Evolutionary conservation across 345 rosid genomes (phyloP), one percentile per base, ranked within the genome.

Genomic region (Nephelium lappaceum): DNA sequence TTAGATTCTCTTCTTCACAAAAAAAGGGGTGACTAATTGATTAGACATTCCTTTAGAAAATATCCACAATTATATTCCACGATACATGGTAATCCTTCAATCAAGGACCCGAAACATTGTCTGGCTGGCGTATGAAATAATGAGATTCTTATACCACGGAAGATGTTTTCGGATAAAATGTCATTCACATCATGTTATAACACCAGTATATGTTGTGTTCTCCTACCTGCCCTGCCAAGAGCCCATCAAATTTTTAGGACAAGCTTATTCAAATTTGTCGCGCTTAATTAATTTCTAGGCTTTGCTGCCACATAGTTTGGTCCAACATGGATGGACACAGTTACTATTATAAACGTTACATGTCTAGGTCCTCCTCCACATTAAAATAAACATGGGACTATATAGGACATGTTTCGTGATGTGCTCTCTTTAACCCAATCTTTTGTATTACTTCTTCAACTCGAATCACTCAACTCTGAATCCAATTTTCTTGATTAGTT

Each of bases 241-340:
- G 51, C 62, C 24, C 62, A n/a, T 57, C 25, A n/a, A 18, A 36
- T 66, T 38, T 66, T 31, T 2, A n/a, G 47, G 69, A 8, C n/a
- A 39, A 66, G 69, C 11, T n/a, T 27, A 15, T 65, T 38, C 18
- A 8, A 2, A 18, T 12, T 38, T 67, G 49, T 38, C 0, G 51
- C 21, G 25, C 25, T 19, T 21, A 19, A n/a, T 60, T 8, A 60
- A 60, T 19, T 60, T 60, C 27, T 53, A 16, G 45, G 21, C 43
- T 65, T 49, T 14, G 36, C 39, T 16, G 36, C 19, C 70, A 74
- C 70, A 45, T 74, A 57, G 23, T 45, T n/a, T 43, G 58, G 58
- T 74, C 60, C 53, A 62, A 43, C 42, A 43, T 74, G 43, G 4
- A 5, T 42, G 19, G 77, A 63, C 69, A 62, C 0, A 39, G n/a